Evolutionary conservation across 176 grass and related monocot genomes (phyloP), one percentile per base, ranked within the genome.

Genomic region (Eragrostis nindensis): DNA sequence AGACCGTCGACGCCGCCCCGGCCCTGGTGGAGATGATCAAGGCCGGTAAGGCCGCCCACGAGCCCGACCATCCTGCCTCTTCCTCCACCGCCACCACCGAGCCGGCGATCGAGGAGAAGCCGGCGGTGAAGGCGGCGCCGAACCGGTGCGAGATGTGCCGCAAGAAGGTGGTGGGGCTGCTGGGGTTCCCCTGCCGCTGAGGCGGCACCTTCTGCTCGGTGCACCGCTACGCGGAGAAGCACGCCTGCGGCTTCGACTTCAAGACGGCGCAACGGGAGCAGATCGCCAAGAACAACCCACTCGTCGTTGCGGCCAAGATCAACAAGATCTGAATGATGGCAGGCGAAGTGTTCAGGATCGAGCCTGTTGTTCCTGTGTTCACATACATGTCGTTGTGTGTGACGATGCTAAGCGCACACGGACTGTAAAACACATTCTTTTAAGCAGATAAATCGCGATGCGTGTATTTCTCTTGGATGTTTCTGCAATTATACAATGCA

Each of bases 161-260:
- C 63, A 92, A 85, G 79, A 86, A 82, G 75, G 90, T 92, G 1
- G 83, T 92, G 1, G 83, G 86, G 4, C 70, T 89, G 56, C 67
- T 78, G 54, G 83, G 90, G 7, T 89, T 92, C 90, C 6, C 38
- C 1, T 86, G 90, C 75, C 79, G 86, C 4, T 92, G 83, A 47
- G 86, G 90, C 29, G 79, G 50, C 26, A 89, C 75, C 6, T 86
- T 70, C 83, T 89, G 86, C 86, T 62, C 79, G 13, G 5, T 69
- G 42, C 90, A 92, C 83, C 90, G 83, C 0, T 61, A 86, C 64
- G 62, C 50, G 18, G 83, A 89, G 38, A 49, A 65, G 22, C 75
- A 92, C 65, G 64, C 19, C 3, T 89, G 86, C 24, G 5, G 2
- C 53, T 81, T 84, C 65, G 86, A 92, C 71, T 89, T 71, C 64